A percentile compares a stretch with the other conserved stretches of the same genome.
These are phyloP conservation scores for Calonectria naviculata DNA, from an alignment of 2,329 filamentous ascomycete species.

Conservation along the genomic window DNA sequence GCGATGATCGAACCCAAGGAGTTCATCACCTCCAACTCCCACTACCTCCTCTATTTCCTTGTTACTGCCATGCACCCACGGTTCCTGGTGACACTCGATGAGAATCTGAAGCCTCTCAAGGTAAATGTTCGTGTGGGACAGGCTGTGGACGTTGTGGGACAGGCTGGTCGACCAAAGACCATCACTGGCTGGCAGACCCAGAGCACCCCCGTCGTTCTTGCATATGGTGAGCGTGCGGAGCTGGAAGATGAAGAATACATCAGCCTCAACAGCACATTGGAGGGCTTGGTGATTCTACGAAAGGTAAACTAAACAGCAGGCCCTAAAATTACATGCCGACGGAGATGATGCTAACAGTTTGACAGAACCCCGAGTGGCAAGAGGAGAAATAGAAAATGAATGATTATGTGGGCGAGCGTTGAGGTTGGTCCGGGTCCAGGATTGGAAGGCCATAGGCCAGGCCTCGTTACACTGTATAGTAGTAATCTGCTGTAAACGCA, in stretches of 20 bases:
- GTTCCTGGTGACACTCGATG: conserved; percentile 95
- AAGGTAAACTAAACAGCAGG: conserved; percentile 74
- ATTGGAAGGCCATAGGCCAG: conserved; percentile 33
- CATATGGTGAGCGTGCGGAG: conserved; percentile 96
- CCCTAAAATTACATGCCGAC: not conserved
- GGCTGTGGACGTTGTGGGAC: conserved; percentile 97
- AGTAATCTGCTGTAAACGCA: conserved; percentile 45
- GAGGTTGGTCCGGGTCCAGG: conserved; percentile 25
- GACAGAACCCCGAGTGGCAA: conserved; percentile 54
- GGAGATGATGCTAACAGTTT: conserved; percentile 25
- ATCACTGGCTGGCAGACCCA: conserved; percentile 99
- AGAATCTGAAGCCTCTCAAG: conserved; percentile 91
- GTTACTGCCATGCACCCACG: conserved; percentile 97
- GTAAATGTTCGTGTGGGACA: conserved; percentile 98
- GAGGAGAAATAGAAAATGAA: conserved; percentile 47
- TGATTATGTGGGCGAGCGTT: conserved; percentile 31
- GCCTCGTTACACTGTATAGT: conserved; percentile 48
- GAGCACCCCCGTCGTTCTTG: conserved; percentile 95
- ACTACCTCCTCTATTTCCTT: conserved; percentile 98
- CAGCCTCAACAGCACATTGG: conserved; percentile 87
- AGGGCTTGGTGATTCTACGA: conserved; percentile 94
- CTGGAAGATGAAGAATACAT: conserved; percentile 98
- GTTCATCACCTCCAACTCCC: conserved; percentile 74
- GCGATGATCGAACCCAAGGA: conserved; percentile 96
- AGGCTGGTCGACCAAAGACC: conserved; percentile 96